Base-by-base conservation (phyloP, 2,329 filamentous ascomycete genomes). In the Metarhizium humberi region DNA sequence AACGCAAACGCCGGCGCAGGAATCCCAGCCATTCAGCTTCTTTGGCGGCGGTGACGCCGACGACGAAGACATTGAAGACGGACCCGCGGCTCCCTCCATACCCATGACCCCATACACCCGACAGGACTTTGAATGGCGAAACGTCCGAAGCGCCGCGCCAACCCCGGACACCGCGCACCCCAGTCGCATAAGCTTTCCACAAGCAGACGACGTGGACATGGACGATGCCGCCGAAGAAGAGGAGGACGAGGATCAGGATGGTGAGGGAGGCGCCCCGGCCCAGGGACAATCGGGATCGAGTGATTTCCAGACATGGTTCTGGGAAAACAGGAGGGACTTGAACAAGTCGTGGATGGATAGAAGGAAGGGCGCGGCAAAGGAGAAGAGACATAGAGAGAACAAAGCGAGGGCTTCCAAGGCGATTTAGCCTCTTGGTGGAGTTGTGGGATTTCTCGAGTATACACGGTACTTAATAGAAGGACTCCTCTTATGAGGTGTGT, bases 131-230 rank as follows among this genome's bases (percentile, higher is more conserved):
- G 86, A 90, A 62, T 83, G 77, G 72, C 81, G 91, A 58, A 82
- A 81, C 52, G 67, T 88, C n/a, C 81, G 94, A 55, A 96, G 91
- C 67, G 91, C 91, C 6, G 94, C 94, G 2, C 94, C 94, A 0
- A 99, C 94, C 0, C 94, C 94, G 0, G 94, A 99, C 66, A 97
- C 94, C 0, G 90, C 90, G 2, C 84, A 91, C 57, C 84, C 88
- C 2, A 84, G 77, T 45, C 81, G 83, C 32, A 78, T 75, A 55
- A 85, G 86, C 30, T 84, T 8, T 71, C 75, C 11, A 71, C 67
- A 68, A 1, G 66, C 68, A 2, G 67, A 69, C 1, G 68, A 48
- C 14, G 68, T 69, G 1, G 65, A 69, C 1, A 67, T 65, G 1
- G 62, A 66, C 1, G 66, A 66, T 0, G 69, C 67, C 7, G 67